Evolutionary conservation across 2,329 filamentous ascomycete species (phyloP), one percentile per base, ranked within the genome.

Genomic region (Fusarium austroafricanum): DNA sequence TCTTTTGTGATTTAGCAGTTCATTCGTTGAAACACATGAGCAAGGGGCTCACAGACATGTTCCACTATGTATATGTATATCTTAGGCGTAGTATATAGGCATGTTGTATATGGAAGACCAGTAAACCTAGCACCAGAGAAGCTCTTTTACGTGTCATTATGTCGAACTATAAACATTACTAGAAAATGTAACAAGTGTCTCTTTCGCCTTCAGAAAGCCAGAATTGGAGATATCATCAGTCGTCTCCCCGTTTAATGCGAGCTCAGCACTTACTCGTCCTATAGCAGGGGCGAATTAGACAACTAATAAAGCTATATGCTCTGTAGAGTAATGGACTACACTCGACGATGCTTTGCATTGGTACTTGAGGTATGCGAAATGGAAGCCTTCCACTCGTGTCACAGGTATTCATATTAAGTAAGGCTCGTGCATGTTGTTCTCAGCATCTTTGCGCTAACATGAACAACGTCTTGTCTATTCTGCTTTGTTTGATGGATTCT

Each of bases 181-280:
- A 31, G 29, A 14, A 12, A 10, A 31, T 10, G 5, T 10, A 29
- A 10, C 12, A 31, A 31, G 29, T 14, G 29, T 31, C 31, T 6
- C 31, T 10, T 53, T 53, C 10, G 23, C 9, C 26, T 40, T 28
- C 1, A 55, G 52, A 31, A 64, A 58, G 6, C 63, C 55, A 50
- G 70, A 68, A 31, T 55, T 71, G 23, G 68, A 66, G 23, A 70
- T 51, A 42, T 70, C 67, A 6, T 66, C 67, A 3, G 20, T 47
- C n/a, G 67, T 65, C 35, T 31, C 12, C 29, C 7, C 29, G 11
- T 31, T 10, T 31, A 31, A 31, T 31, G 10, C 26, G 26, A 26
- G 26, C 29, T 11, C 29, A 31, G 10, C 29, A 31, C 10, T 31
- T 6, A 31, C 29, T 31, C 29, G 29, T 11, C 29, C 29, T 31